A percentile compares a stretch with the other conserved stretches of the same genome.
Conservation (phyloP, 306 rosid genomes). For the Cicer judaicum region DNA sequence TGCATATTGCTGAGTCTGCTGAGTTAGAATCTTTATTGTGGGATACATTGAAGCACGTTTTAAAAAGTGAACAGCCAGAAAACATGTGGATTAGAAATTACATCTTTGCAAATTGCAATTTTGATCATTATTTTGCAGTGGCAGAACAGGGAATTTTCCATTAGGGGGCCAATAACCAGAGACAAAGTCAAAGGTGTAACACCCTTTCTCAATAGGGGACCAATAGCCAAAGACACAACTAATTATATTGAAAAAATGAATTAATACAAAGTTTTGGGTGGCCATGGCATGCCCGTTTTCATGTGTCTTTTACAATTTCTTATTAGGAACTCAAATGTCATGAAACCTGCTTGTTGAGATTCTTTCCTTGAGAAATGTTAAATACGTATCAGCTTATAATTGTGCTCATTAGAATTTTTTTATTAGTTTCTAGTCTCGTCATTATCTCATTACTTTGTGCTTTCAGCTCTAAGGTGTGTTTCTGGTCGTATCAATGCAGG, state of each 20-base stretch:
- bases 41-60: constrained; percentile 18
- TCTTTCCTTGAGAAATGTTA: constrained; percentile 19
- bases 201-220: neutral
- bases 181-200: neutral
- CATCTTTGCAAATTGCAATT: constrained; percentile 32
- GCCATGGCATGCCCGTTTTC: neutral
- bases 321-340: constrained; percentile 27
- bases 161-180: neutral
- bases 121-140: constrained; percentile 28
- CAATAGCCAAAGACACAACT: neutral
- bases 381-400: constrained; percentile 28
- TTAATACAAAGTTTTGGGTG: neutral
- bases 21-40: constrained; percentile 5
- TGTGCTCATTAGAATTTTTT: constrained; percentile 12
- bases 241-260: neutral
- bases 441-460: constrained; percentile 32
- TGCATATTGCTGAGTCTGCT: neutral
- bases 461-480: constrained; percentile 28
- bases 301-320: constrained; percentile 1
- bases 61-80: constrained; percentile 27
- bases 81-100: constrained; percentile 25
- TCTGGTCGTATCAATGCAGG: constrained; percentile 57
- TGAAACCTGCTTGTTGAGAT: constrained; percentile 10
- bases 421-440: constrained; percentile 33
- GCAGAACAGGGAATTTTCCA: neutral